Evolutionary conservation across 2,329 filamentous ascomycete genomes (phyloP).

Genomic region (Phialophora tarda): DNA sequence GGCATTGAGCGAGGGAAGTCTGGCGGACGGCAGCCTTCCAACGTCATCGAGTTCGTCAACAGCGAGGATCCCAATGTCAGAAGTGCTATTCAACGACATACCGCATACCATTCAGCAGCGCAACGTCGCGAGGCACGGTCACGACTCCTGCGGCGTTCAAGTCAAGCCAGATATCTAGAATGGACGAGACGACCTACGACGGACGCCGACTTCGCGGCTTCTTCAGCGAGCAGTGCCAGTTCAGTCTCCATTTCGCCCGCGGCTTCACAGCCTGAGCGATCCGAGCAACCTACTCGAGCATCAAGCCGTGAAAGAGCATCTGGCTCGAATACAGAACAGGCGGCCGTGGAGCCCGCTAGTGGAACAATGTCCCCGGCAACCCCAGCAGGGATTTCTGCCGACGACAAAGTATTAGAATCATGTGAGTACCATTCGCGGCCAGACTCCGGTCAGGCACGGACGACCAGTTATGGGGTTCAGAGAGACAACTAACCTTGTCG

Average conservation of each 20-base stretch:
- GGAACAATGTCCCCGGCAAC: conserved; percentile 13
- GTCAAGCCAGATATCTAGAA: conserved; percentile 35
- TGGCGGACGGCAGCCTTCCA: conserved; percentile 15
- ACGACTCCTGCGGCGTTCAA: conserved; percentile 29
- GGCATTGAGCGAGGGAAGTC: conserved; percentile 18
- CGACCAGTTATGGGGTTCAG: not conserved
- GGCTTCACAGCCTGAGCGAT: conserved; percentile 14
- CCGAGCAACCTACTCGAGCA: conserved; percentile 11
- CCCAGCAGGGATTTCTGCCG: conserved; percentile 3
- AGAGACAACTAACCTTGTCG: not conserved
- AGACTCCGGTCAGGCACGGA: not conserved
- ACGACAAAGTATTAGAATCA: conserved; percentile 28
- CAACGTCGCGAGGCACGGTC: conserved; percentile 37
- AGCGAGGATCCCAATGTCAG: conserved; percentile 38
- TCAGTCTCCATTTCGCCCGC: conserved; percentile 31
- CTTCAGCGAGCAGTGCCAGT: conserved; percentile 33
- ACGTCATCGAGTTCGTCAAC: conserved; percentile 37
- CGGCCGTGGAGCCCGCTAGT: conserved; percentile 3
- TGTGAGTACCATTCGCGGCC: conserved; percentile 24
- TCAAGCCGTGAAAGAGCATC: conserved; percentile 26
- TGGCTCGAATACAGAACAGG: conserved; percentile 16
- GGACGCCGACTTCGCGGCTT: conserved; percentile 22
- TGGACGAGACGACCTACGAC: conserved; percentile 32
- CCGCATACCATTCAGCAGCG: conserved; percentile 38
- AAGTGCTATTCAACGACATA: conserved; percentile 39